phyloP scores from a whole-genome alignment of 345 rosid genomes.

The Citrus medica region DNA sequence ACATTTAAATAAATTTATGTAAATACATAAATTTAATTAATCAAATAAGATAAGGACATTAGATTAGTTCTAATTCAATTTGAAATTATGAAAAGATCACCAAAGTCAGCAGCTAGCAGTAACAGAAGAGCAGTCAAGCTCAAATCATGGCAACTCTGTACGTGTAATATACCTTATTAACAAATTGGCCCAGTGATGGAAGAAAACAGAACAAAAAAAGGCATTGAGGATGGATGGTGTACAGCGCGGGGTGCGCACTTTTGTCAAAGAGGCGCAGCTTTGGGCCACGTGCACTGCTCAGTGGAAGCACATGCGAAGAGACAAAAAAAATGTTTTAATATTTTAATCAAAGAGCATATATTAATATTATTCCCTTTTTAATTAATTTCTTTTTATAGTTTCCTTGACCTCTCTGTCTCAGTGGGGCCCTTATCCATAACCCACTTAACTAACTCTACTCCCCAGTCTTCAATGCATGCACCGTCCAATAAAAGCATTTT shows the following conservation, averaged over 20 bases:
- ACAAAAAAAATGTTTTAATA: neutral
- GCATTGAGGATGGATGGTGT: neutral
- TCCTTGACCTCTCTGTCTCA: neutral
- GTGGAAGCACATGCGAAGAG: slow-evolving; percentile 28
- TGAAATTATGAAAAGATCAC: neutral
- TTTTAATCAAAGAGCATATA: neutral
- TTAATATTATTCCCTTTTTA: neutral
- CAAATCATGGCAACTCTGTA: neutral
- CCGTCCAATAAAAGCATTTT: slow-evolving; percentile 13
- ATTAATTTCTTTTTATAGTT: neutral
- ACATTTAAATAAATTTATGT: too few relatives aligned
- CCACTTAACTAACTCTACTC: slow-evolving; percentile 13
- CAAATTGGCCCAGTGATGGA: neutral
- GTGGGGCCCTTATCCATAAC: slow-evolving; percentile 23
- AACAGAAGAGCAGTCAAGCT: neutral
- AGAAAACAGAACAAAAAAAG: too few relatives aligned
- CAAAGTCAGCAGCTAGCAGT: neutral
- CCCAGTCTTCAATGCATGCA: slow-evolving; percentile 42
- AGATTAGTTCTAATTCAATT: too few relatives aligned
- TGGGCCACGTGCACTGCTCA: slow-evolving; percentile 33
- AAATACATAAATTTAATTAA: too few relatives aligned
- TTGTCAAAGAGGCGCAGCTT: slow-evolving; percentile 31
- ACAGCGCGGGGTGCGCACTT: slow-evolving; percentile 31
- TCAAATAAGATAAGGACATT: too few relatives aligned
- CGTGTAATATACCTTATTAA: too few relatives aligned